A percentile compares a stretch with the other conserved stretches of the same genome.
These are phyloP conservation scores for Corrigiola litoralis DNA, from an alignment of 179 eudicot species.

Conservation along the genomic window DNA sequence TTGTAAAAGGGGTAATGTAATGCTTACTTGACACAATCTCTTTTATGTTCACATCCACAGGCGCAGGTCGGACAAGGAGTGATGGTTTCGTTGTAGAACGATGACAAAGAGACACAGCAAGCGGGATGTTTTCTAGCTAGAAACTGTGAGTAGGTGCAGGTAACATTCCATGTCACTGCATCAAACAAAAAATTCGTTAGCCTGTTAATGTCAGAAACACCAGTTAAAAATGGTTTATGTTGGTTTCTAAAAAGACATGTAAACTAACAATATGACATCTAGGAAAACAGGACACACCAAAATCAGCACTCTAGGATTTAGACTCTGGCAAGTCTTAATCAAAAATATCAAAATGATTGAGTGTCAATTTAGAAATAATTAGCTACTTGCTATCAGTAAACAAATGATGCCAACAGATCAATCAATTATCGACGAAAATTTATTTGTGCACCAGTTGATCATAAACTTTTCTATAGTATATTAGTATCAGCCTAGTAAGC, in stretches of 20 bases:
- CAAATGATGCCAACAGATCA: too few relatives aligned
- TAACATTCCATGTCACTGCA: slow-evolving; percentile 92
- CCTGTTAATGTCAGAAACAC: slow-evolving; percentile 7
- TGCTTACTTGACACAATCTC: slow-evolving; percentile 68
- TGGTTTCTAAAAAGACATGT: background rate
- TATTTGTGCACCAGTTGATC: too few relatives aligned
- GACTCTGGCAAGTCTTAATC: too few relatives aligned
- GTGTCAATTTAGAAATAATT: too few relatives aligned
- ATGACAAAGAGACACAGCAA: slow-evolving; percentile 78
- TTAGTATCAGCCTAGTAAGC: too few relatives aligned
- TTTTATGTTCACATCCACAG: slow-evolving; percentile 75
- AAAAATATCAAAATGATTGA: too few relatives aligned
- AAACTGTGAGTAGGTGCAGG: slow-evolving; percentile 85
- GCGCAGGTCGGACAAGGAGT: slow-evolving; percentile 77
- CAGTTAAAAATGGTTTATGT: background rate
- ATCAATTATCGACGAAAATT: too few relatives aligned
- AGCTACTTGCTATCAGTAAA: too few relatives aligned
- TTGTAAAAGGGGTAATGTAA: background rate
- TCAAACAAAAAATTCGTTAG: slow-evolving; percentile 3
- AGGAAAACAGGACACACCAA: too few relatives aligned
- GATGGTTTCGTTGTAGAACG: slow-evolving; percentile 79
- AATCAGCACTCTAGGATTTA: too few relatives aligned
- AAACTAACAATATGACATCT: background rate
- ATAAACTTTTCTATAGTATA: too few relatives aligned
- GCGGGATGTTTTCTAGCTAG: slow-evolving; percentile 65